Base-by-base conservation (phyloP, 768 basidiomycete genomes). In the Chalciporus chontae region DNA sequence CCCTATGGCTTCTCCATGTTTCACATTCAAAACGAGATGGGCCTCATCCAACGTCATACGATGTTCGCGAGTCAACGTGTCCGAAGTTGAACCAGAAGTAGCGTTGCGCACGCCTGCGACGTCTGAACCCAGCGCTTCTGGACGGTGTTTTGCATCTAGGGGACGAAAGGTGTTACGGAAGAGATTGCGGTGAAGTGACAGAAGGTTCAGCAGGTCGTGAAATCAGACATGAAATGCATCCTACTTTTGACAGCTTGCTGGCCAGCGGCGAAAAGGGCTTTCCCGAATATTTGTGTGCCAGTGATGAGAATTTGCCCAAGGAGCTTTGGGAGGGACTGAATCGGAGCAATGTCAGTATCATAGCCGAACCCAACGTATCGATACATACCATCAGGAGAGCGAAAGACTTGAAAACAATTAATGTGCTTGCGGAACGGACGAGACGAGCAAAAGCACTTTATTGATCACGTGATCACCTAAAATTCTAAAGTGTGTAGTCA, bases 21-120 rank as follows among this genome's bases (percentile, higher is more conserved):
- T 94, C 18, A 81, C 72, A 67, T 99, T 97, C 54, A 99, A 72
- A 62, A 99, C 93, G 51, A 96, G 73, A 61, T 85, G 86, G 17
- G 95, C 96, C 72, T 99, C 96, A 58, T 97, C 94, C 58, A 95
- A 60, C 7, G 92, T 93, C 94, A 99, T 94, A 44, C 86, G 83
- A 61, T 93, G 84, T 55, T 89, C 81, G 56, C 86, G 80, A 45
- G 90, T 92, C 34, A 96, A 72, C 61, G 79, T 82, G 76, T 94
- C 91, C 10, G 87, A 89, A 8, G 75, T 56, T 21, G 88, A 89
- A n/a, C 78, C 78, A 13, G 87, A 84, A 11, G 74, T 87, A 15
- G 90, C 88, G 43, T 85, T 73, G 36, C 84, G 81, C 15, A 90
- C 79, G 36, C 90, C 90, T 13, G 81, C 82, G 17, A 80, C 81